Base-by-base conservation (phyloP, 345 rosid genomes). In the Salix caprea region DNA sequence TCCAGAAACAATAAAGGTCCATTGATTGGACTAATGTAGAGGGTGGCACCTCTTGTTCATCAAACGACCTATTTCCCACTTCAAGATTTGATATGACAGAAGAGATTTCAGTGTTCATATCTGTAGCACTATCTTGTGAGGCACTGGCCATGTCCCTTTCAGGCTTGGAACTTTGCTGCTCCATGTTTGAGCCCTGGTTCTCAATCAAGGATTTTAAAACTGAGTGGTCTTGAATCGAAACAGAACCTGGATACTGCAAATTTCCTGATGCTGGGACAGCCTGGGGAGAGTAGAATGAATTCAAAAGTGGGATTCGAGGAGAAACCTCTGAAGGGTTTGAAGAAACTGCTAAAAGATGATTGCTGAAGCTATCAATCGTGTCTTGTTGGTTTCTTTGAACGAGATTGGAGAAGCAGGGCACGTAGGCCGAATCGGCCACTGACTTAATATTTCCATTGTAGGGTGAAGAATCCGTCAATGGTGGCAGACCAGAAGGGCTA, bases 381-480 rank as follows among this genome's bases (percentile, higher is more conserved):
- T 81, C 87, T 28, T 84, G 79, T 76, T 81, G 86, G 77, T 74
- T 77, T 75, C 82, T 84, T 76, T 83, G 84, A 46, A 68, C 81
- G 16, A 89, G 81, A 79, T 78, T 88, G 93, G 96, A 83, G 94
- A 88, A 87, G 94, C 96, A 90, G 91, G 91, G 90, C 91, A 89
- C 89, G 91, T 90, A 84, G 73, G 82, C 77, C 66, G 84, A 72
- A 54, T 84, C 88, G 23, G 79, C 67, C 60, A 40, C 48, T 2
- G 81, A 70, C 60, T 88, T 86, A 37, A 73, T 79, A 71, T 66
- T 62, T 70, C 30, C 52, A 76, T 69, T 73, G 44, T 46, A 79
- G 30, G 85, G 79, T 12, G 90, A 82, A 68, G 92, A 79, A 73
- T 90, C 92, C 91, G 76, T 89, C 72, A 92, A 85, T 82, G 93